These are phyloP conservation scores for Russula emetica DNA, from an alignment of 768 basidiomycete species.

Conservation along the genomic window DNA sequence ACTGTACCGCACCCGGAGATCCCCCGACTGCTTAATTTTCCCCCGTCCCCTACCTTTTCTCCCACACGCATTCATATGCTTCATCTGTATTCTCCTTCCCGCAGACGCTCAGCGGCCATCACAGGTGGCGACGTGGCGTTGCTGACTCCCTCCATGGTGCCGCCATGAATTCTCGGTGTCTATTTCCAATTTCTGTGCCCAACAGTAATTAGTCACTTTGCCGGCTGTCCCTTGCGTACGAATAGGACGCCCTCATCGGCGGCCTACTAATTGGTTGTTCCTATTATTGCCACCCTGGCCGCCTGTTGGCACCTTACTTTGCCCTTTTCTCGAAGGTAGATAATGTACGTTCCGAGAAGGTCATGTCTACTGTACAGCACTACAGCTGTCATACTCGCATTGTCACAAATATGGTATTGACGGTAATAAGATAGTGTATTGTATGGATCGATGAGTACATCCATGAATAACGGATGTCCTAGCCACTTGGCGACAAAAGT, in stretches of 20 bases:
- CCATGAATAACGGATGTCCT: not conserved
- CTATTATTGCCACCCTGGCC: not conserved
- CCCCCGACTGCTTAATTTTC: not conserved
- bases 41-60: not conserved
- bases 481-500: not conserved
- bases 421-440: not conserved
- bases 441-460: too few species aligned
- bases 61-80: not conserved
- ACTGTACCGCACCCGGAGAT: slow-evolving; percentile 6
- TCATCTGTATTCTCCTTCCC: slow-evolving; percentile 1
- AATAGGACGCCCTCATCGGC: not conserved
- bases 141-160: not conserved
- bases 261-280: not conserved
- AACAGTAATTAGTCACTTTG: slow-evolving; percentile 1
- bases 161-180: not conserved
- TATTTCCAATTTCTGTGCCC: not conserved
- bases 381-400: not conserved
- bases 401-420: not conserved
- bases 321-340: not conserved
- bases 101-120: not conserved
- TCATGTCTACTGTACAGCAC: not conserved
- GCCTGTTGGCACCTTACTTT: not conserved
- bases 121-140: not conserved
- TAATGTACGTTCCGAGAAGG: not conserved
- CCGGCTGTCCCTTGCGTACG: not conserved